phyloP scores from a whole-genome alignment of 176 grass and related monocot genomes.

The Aegilops umbellulata region DNA sequence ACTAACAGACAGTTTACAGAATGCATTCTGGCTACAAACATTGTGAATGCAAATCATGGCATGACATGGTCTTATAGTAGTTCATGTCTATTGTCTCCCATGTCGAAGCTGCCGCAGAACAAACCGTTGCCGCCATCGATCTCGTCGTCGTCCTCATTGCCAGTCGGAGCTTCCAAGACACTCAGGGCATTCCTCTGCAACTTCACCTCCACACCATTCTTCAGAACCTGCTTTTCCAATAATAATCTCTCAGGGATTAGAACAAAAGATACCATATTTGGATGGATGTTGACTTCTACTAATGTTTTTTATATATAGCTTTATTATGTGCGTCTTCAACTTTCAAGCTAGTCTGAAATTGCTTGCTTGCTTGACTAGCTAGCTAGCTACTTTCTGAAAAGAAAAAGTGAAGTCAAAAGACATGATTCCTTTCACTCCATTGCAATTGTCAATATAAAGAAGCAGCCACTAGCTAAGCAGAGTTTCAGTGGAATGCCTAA shows the following conservation, averaged over 20 bases:
- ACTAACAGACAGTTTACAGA: background rate
- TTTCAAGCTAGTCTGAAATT: no score
- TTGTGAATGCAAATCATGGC: background rate
- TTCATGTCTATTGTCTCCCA: slow-evolving; percentile 65
- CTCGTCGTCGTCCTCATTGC: slow-evolving; percentile 46
- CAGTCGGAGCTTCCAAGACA: slow-evolving; percentile 78
- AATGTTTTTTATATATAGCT: background rate
- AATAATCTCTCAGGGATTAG: slow-evolving; percentile 5
- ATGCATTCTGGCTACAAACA: background rate
- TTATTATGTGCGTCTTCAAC: background rate
- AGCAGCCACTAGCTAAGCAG: background rate
- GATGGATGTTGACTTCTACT: background rate
- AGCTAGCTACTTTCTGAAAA: background rate
- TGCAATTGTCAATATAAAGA: background rate
- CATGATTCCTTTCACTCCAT: background rate
- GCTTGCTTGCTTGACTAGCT: background rate
- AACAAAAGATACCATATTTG: background rate
- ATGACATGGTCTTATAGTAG: slow-evolving; percentile 50
- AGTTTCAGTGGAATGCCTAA: no score
- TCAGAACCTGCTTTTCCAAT: slow-evolving; percentile 47
- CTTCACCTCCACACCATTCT: slow-evolving; percentile 89
- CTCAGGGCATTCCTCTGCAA: slow-evolving; percentile 83
- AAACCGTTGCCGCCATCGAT: slow-evolving; percentile 52
- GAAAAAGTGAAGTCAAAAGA: background rate
- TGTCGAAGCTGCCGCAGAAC: slow-evolving; percentile 66